These are phyloP conservation scores for Trichoderma aggressivum DNA, from an alignment of 2,329 filamentous ascomycete species.

Conservation along the genomic window DNA sequence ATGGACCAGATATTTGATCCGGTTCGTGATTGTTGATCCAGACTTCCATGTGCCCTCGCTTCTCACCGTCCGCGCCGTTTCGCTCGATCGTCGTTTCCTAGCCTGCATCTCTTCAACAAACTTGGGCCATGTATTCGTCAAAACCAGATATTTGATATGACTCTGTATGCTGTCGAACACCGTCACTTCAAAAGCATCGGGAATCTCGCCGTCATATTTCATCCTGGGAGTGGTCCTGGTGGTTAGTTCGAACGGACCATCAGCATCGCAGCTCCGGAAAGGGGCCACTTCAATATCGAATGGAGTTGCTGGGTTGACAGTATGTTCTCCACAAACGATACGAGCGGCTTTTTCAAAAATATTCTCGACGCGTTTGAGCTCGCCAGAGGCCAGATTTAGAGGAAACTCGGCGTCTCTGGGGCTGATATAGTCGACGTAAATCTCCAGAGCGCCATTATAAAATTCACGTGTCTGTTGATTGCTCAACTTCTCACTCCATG, in stretches of 20 bases:
- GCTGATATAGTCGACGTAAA: constrained; percentile 60
- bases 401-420: constrained; percentile 58
- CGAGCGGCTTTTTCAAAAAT: constrained; percentile 53
- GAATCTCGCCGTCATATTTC: constrained; percentile 40
- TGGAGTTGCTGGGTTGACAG: constrained; percentile 37
- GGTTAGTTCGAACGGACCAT: not conserved
- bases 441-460: constrained; percentile 57
- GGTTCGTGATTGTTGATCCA: not conserved
- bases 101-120: constrained; percentile 37
- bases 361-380: constrained; percentile 48
- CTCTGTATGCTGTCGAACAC: constrained; percentile 58
- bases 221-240: not conserved
- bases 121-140: constrained; percentile 66
- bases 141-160: constrained; percentile 61
- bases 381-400: constrained; percentile 57
- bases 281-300: constrained; percentile 30
- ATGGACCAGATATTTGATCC: not conserved
- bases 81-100: constrained; percentile 16
- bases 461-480: constrained; percentile 29
- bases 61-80: constrained; percentile 12
- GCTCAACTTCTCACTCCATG: constrained; percentile 19
- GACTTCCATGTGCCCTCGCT: constrained; percentile 1
- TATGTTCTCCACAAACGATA: constrained; percentile 36
- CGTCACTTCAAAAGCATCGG: constrained; percentile 43
- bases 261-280: not conserved